A percentile compares a stretch with the other conserved stretches of the same genome.
Evolutionary conservation across 2,329 filamentous ascomycete genomes (phyloP).

Genomic region (Hansfordia pulvinata): DNA sequence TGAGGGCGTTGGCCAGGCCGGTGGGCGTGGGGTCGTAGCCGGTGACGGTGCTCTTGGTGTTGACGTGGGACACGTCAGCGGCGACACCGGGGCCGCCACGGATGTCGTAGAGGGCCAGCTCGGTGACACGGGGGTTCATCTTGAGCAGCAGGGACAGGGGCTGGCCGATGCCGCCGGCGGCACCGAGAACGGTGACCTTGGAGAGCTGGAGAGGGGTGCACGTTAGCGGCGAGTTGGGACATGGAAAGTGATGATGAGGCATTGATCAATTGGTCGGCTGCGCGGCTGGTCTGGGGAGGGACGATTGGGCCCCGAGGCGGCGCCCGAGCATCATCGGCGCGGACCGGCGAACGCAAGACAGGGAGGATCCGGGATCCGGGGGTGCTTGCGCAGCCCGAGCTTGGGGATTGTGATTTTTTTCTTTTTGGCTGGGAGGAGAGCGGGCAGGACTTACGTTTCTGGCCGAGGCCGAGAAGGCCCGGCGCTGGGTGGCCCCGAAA

Average conservation of each 20-base stretch:
- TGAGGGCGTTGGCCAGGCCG: conserved; percentile 67
- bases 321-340: no score
- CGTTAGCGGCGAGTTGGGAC: conserved; percentile 7
- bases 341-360: no score
- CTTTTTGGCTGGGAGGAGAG: conserved; percentile 2
- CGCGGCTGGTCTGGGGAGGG: no score
- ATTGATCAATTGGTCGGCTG: no score
- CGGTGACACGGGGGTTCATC: conserved; percentile 88
- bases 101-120: conserved; percentile 97
- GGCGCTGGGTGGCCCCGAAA: conserved; percentile 44
- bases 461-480: conserved; percentile 70
- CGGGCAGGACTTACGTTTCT: conserved; percentile 46
- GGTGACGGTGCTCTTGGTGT: conserved; percentile 91
- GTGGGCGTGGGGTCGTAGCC: conserved; percentile 70
- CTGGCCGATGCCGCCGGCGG: conserved; percentile 95
- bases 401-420: conserved; percentile 8
- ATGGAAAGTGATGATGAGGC: conserved; percentile 4
- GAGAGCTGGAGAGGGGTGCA: conserved; percentile 49
- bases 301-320: no score
- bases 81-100: conserved; percentile 90
- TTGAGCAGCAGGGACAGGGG: conserved; percentile 95
- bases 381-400: no score
- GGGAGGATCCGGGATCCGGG: no score
- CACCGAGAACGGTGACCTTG: conserved; percentile 96
- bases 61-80: conserved; percentile 96